Conservation (phyloP, 192 early-diverging fungal genomes). For the Phycomyces nitens region DNA sequence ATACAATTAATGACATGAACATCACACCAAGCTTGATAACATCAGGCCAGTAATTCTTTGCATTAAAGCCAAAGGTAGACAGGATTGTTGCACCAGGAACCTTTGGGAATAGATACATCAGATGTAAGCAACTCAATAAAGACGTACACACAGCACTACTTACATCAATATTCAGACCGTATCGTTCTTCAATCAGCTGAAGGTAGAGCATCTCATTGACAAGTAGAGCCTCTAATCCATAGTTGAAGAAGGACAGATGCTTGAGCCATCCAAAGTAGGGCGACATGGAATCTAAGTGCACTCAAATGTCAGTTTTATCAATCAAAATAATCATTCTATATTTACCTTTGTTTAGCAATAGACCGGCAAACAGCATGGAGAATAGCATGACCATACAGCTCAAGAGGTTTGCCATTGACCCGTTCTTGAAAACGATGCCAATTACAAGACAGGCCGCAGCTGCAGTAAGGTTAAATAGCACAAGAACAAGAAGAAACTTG, state of each 20-base stretch:
- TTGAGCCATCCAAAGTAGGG: constrained; percentile 62
- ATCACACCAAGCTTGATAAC: constrained; percentile 58
- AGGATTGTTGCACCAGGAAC: constrained; percentile 82
- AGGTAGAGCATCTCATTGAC: constrained; percentile 87
- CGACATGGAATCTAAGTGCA: constrained; percentile 74
- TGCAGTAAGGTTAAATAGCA: constrained; percentile 76
- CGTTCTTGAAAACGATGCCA: constrained; percentile 68
- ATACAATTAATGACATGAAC: constrained; percentile 55
- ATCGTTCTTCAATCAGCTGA: constrained; percentile 72
- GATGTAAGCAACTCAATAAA: too few species aligned
- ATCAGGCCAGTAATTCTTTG: constrained; percentile 80
- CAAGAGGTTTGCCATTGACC: constrained; percentile 72
- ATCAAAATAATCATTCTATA: constrained; percentile 4
- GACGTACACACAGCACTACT: too few species aligned
- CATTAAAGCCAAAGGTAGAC: constrained; percentile 85
- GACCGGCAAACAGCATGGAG: constrained; percentile 84
- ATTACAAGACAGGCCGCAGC: constrained; percentile 75
- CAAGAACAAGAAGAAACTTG: constrained; percentile 71
- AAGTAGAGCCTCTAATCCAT: constrained; percentile 84
- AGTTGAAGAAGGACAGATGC: constrained; percentile 82
- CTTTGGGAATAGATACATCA: too few species aligned
- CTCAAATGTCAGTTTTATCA: too few species aligned
- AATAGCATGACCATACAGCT: constrained; percentile 82
- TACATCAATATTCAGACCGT: constrained; percentile 80
- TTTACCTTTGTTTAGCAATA: constrained; percentile 81